phyloP scores from a whole-genome alignment of 352 stramenopile genomes.

The Pythium vanterpoolii region DNA sequence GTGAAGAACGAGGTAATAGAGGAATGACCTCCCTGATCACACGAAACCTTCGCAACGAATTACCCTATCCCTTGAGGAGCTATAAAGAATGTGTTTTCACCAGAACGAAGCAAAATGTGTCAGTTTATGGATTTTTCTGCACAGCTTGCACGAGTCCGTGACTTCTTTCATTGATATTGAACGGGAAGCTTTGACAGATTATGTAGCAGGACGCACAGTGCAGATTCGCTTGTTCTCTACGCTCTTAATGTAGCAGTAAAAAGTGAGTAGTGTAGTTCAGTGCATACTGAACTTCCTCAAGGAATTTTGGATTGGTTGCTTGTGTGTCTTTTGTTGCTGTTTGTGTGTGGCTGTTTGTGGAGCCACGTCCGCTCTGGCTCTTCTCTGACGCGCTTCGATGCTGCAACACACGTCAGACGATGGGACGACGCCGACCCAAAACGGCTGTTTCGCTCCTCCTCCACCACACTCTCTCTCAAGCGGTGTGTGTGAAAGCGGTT shows the following conservation, averaged over 20 bases:
- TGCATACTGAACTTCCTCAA: neutral
- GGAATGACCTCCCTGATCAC: neutral
- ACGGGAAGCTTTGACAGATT: too few species aligned
- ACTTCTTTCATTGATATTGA: too few species aligned
- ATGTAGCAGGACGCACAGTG: too few species aligned
- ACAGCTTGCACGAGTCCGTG: too few species aligned
- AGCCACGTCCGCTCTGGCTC: slow-evolving; percentile 18
- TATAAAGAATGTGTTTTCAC: slow-evolving; percentile 2
- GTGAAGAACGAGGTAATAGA: neutral
- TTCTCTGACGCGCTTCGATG: slow-evolving; percentile 21
- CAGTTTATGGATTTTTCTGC: too few species aligned
- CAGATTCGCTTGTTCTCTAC: too few species aligned
- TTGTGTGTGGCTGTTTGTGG: neutral
- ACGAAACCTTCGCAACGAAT: neutral
- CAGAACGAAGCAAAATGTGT: neutral
- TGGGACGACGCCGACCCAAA: slow-evolving; percentile 15
- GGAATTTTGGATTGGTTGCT: neutral
- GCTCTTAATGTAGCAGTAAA: neutral
- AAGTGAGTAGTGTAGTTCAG: too few species aligned
- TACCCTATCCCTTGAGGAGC: neutral
- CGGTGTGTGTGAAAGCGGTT: neutral
- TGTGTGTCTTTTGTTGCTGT: neutral
- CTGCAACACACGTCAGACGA: slow-evolving; percentile 20
- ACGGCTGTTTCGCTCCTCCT: slow-evolving; percentile 24
- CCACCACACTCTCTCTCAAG: slow-evolving; percentile 12